Base-by-base conservation (phyloP, 2,329 filamentous ascomycete species). In the Cercospora berteroae region DNA sequence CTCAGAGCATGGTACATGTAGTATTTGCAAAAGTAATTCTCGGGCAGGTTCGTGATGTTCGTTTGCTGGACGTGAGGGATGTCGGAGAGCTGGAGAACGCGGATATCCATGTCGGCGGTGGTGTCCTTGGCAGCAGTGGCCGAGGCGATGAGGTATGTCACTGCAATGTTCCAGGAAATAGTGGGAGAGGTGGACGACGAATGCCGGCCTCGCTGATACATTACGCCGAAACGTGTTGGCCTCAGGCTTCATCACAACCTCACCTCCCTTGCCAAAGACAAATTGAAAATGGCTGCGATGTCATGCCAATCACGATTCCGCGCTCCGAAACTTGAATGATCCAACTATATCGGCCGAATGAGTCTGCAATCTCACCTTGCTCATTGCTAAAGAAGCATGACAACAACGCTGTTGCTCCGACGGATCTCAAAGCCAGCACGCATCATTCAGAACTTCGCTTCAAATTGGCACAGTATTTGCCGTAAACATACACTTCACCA, bases 21-120 rank as follows among this genome's bases (percentile, higher is more conserved):
- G 86, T 99, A 99, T 87, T 99, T 99, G 82, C 97, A 92, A 81
- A 98, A 98, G 87, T 99, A 99, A 86, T 99, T 99, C 82, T 99
- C 95, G 72, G 95, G 95, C 63, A 99, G 87, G 84, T 99, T 99
- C 80, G 96, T 96, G 79, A 99, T 94, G 85, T 99, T 98, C 78
- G 94, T 94, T 81, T 96, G 93, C 83, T 99, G 95, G 79, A 99
- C 93, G 78, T 95, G 89, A 73, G 92, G 92, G 72, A 96, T 91
- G 82, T 96, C 92, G 71, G 88, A 90, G 71, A 92, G 85, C 73
- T 88, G 90, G 73, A 99, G 89, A 71, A 95, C 84, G 72, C 94
- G 90, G 81, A 99, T 96, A 83, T 96, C 92, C 92, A 96, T 98
- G 56, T 64, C 74, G 70, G n/a, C 29, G 18, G 63, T 60, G 10